Conservation (phyloP, 2,329 filamentous ascomycete species). For the Cladosporium austrohemisphaericum region DNA sequence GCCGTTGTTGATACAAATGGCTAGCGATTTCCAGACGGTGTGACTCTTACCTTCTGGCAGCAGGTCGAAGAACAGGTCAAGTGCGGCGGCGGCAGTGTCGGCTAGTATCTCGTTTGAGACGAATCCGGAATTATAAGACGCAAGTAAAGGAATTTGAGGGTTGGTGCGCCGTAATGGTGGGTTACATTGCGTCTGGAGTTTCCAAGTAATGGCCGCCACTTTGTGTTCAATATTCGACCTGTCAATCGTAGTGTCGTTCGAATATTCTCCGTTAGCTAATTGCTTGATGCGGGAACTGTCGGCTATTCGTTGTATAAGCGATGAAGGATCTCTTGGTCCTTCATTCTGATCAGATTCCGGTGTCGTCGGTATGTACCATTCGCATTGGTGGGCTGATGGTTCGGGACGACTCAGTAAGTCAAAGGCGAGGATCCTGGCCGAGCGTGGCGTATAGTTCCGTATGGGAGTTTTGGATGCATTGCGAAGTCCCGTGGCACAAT, state of each 20-base stretch:
- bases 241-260: not conserved
- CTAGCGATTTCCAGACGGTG: not conserved
- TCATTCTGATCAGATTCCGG: not conserved
- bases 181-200: not conserved
- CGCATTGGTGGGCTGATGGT: conserved; percentile 64
- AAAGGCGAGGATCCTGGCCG: conserved; percentile 73
- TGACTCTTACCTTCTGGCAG: not conserved
- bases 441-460: conserved; percentile 72
- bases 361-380: not conserved
- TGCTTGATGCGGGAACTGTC: conserved; percentile 21
- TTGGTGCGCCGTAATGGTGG: not conserved
- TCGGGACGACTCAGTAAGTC: conserved; percentile 73
- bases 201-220: not conserved
- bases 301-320: conserved; percentile 56
- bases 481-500: conserved; percentile 73
- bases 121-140: too few relatives aligned
- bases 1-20: conserved; percentile 1
- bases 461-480: conserved; percentile 64
- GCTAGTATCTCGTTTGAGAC: not conserved
- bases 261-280: not conserved
- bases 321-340: conserved; percentile 52
- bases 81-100: not conserved
- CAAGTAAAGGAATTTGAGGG: not conserved
- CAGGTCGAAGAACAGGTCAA: not conserved
- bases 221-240: not conserved